phyloP scores from a whole-genome alignment of 805 yeast genomes.

The Wickerhamomyces bovis region DNA sequence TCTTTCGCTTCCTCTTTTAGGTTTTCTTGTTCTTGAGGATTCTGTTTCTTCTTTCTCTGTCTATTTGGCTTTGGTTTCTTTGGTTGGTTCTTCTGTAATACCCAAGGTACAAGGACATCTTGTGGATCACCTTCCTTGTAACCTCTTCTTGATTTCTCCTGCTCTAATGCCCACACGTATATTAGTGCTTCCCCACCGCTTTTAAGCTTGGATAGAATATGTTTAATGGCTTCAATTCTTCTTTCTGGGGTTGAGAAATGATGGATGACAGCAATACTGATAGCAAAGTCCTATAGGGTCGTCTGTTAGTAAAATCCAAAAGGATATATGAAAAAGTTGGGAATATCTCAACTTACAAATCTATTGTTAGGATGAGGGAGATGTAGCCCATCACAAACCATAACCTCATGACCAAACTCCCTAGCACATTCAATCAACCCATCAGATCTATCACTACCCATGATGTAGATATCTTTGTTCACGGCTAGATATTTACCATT shows the following conservation, averaged over 20 bases:
- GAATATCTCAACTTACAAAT: conserved; percentile 21
- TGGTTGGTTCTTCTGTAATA: conserved; percentile 45
- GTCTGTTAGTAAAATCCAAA: not conserved
- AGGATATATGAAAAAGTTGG: not conserved
- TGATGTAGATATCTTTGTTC: conserved; percentile 57
- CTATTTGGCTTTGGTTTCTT: conserved; percentile 27
- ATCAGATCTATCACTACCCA: conserved; percentile 72
- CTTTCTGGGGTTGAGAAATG: conserved; percentile 86
- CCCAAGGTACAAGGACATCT: conserved; percentile 97
- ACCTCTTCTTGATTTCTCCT: conserved; percentile 80
- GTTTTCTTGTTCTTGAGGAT: conserved; percentile 2
- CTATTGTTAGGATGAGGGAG: conserved; percentile 46
- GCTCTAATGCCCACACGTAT: conserved; percentile 97
- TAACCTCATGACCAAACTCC: conserved; percentile 43
- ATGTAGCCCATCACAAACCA: conserved; percentile 75
- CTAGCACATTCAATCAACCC: conserved; percentile 64
- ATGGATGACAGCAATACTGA: conserved; percentile 92
- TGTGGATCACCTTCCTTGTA: conserved; percentile 89
- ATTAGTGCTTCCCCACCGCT: conserved; percentile 66
- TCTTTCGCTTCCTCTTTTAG: conserved; percentile 5
- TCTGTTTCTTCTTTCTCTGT: conserved; percentile 24
- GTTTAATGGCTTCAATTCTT: conserved; percentile 66
- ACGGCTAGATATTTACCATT: conserved; percentile 86
- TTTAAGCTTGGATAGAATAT: conserved; percentile 55
- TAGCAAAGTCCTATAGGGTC: conserved; percentile 64